These are phyloP conservation scores for Immersiella caudata DNA, from an alignment of 495 filamentous ascomycete species.

Conservation along the genomic window DNA sequence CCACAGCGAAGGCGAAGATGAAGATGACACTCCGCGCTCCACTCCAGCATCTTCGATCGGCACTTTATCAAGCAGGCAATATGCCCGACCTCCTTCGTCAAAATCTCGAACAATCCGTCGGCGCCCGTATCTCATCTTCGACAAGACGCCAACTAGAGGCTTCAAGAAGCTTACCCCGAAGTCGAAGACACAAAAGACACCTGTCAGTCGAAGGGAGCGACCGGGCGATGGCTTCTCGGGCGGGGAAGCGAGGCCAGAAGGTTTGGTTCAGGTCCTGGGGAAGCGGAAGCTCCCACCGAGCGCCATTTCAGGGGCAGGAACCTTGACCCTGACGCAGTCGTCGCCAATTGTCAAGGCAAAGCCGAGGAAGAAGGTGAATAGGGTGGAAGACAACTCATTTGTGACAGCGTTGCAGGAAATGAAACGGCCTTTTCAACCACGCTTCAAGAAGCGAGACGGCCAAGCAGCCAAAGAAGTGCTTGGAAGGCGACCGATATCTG, in stretches of 20 bases:
- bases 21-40: not conserved
- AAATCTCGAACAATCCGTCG: slow-evolving; percentile 6
- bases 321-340: slow-evolving; percentile 24
- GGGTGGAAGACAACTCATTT: not conserved
- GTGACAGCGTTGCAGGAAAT: not conserved
- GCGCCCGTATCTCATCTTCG: slow-evolving; percentile 30
- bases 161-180: slow-evolving; percentile 25
- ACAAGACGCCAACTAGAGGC: slow-evolving; percentile 21
- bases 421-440: not conserved
- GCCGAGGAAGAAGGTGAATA: not conserved
- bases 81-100: not conserved
- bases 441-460: not conserved
- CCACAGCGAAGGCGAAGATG: not conserved
- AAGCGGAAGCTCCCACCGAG: slow-evolving; percentile 15
- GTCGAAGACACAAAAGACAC: not conserved
- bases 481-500: not conserved
- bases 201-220: not conserved
- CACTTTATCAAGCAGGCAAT: not conserved
- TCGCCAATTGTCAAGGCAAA: not conserved
- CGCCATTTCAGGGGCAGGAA: slow-evolving; percentile 8
- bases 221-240: slow-evolving; percentile 33
- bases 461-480: not conserved
- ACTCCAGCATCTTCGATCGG: not conserved
- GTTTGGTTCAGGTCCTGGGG: slow-evolving; percentile 16
- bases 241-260: slow-evolving; percentile 28